Evolutionary conservation across 352 stramenopile genomes (phyloP).

Genomic region (Pythium dissimile): DNA sequence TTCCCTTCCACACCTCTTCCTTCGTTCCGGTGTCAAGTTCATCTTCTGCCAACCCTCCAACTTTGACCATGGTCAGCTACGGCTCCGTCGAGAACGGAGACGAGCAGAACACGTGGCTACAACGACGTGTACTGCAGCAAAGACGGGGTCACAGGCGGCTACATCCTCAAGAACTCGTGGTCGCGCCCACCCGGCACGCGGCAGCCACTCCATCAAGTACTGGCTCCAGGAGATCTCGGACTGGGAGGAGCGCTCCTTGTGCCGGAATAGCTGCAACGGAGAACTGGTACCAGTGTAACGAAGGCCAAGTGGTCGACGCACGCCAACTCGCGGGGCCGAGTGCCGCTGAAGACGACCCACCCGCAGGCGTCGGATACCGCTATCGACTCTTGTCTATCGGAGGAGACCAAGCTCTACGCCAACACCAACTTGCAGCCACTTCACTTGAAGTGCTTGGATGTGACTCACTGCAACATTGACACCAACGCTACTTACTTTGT

Average conservation of each 20-base stretch:
- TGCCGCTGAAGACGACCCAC: constrained; percentile 33
- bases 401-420: constrained; percentile 54
- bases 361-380: constrained; percentile 26
- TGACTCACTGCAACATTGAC: constrained; percentile 30
- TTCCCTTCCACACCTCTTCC: too few relatives aligned
- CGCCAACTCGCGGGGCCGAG: constrained; percentile 28
- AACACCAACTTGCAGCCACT: constrained; percentile 59
- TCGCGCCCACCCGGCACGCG: constrained; percentile 52
- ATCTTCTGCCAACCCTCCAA: too few relatives aligned
- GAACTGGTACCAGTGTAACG: constrained; percentile 76
- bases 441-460: constrained; percentile 53
- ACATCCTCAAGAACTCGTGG: constrained; percentile 82
- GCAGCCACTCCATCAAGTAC: constrained; percentile 67
- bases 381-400: constrained; percentile 48
- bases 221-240: constrained; percentile 71
- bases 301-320: constrained; percentile 41
- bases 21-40: too few relatives aligned
- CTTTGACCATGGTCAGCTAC: too few relatives aligned
- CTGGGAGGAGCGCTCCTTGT: constrained; percentile 65
- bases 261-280: constrained; percentile 65
- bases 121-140: constrained; percentile 61
- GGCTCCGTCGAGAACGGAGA: too few relatives aligned
- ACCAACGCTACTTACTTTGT: constrained; percentile 55
- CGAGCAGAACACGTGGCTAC: too few relatives aligned
- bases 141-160: constrained; percentile 57